Evolutionary conservation across 2,329 filamentous ascomycete genomes (phyloP).

Genomic region (Plectosphaerella cucumerina): DNA sequence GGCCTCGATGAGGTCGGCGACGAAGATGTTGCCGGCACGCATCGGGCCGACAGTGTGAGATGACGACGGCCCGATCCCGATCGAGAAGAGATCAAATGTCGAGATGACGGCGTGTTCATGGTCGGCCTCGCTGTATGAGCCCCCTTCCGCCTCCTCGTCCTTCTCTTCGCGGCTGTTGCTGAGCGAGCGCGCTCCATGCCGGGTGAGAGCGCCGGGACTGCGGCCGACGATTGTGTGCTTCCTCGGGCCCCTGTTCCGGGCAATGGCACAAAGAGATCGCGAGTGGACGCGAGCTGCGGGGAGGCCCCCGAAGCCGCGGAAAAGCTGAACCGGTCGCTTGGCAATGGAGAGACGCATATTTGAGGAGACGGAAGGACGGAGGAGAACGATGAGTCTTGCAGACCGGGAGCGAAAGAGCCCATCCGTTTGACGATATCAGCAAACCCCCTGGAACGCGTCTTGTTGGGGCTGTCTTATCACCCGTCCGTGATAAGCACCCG

Average conservation of each 20-base stretch:
- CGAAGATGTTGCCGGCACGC: slow-evolving; percentile 48
- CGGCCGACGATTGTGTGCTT: background rate
- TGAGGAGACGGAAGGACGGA: too few species aligned
- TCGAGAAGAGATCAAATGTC: slow-evolving; percentile 47
- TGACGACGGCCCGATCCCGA: slow-evolving; percentile 47
- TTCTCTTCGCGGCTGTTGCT: slow-evolving; percentile 11
- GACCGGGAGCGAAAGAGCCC: too few species aligned
- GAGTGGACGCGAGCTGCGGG: background rate
- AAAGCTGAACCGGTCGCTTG: background rate
- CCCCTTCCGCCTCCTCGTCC: slow-evolving; percentile 26
- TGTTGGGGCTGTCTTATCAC: too few species aligned
- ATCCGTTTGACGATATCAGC: too few species aligned
- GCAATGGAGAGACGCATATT: slow-evolving; percentile 1
- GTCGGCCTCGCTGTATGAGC: slow-evolving; percentile 43
- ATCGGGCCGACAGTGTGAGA: slow-evolving; percentile 49
- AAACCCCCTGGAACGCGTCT: too few species aligned
- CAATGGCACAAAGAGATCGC: background rate
- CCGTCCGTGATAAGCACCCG: too few species aligned
- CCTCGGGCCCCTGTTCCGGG: background rate
- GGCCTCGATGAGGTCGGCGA: slow-evolving; percentile 41
- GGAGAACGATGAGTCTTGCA: too few species aligned
- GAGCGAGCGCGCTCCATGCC: slow-evolving; percentile 1
- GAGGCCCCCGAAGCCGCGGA: background rate
- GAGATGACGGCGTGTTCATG: slow-evolving; percentile 49
- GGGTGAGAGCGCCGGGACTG: background rate